These are phyloP conservation scores for Rhizopogon roseolus DNA, from an alignment of 768 basidiomycete species.

Conservation along the genomic window DNA sequence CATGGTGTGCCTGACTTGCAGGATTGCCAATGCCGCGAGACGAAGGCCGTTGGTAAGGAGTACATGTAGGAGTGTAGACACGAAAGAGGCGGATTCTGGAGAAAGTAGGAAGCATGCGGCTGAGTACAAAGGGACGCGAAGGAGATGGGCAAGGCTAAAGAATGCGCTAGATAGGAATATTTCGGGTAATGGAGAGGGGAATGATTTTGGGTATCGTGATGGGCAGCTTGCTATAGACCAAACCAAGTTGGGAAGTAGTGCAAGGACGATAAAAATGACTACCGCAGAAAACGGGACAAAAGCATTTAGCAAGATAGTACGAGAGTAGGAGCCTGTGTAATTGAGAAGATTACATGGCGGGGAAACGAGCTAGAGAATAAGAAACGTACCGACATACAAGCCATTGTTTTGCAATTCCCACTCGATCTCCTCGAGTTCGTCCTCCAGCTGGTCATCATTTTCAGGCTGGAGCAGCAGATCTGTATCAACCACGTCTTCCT, in stretches of 20 bases:
- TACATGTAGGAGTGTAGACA: conserved; percentile 42
- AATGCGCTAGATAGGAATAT: conserved; percentile 55
- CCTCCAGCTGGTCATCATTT: conserved; percentile 15
- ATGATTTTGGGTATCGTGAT: conserved; percentile 41
- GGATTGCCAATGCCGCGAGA: conserved; percentile 47
- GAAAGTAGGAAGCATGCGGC: conserved; percentile 29
- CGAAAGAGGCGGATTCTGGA: conserved; percentile 26
- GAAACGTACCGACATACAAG: conserved; percentile 41
- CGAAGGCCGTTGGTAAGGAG: conserved; percentile 50
- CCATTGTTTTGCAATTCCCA: conserved; percentile 45
- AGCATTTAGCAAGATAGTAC: conserved; percentile 50
- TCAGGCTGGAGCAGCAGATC: conserved; percentile 5
- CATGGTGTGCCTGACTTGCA: conserved; percentile 44
- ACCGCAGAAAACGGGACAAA: conserved; percentile 54
- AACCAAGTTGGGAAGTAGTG: conserved; percentile 42
- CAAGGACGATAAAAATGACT: conserved; percentile 45
- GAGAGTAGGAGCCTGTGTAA: conserved; percentile 55
- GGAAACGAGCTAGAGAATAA: background rate
- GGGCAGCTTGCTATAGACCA: conserved; percentile 36
- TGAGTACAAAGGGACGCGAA: conserved; percentile 26
- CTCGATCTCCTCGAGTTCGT: conserved; percentile 40
- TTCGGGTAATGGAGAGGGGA: conserved; percentile 65
- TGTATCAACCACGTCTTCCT: conserved; percentile 25
- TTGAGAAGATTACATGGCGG: background rate
- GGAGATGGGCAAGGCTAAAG: conserved; percentile 31